Conservation (phyloP, 768 basidiomycete genomes). For the Mrakia frigida region DNA sequence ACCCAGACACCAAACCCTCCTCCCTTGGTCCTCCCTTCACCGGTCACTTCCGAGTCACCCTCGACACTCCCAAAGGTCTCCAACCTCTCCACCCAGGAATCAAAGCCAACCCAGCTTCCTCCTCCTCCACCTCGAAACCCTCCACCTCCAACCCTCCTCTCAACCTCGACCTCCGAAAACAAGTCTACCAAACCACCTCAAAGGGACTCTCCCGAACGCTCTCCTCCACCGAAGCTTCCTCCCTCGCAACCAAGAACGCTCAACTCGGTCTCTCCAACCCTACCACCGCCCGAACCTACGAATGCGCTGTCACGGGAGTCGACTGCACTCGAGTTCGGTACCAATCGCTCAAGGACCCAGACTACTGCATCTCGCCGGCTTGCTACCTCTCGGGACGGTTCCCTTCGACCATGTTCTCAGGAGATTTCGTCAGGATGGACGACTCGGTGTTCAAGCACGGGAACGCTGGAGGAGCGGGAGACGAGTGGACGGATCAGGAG, state of each 20-base stretch:
- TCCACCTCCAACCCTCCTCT: conserved; percentile 49
- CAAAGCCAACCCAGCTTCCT: conserved; percentile 33
- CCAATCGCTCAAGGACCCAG: conserved; percentile 79
- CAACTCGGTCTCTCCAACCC: conserved; percentile 49
- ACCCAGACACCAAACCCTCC: conserved; percentile 91
- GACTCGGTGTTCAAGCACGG: conserved; percentile 46
- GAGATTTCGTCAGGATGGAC: conserved; percentile 83
- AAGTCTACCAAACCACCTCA: conserved; percentile 80
- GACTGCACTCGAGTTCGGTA: conserved; percentile 87
- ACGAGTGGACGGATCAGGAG: conserved; percentile 88
- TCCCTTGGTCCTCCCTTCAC: conserved; percentile 95
- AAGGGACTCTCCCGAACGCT: conserved; percentile 68
- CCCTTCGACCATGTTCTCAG: conserved; percentile 90
- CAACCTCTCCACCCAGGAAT: conserved; percentile 72
- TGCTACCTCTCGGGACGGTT: conserved; percentile 97
- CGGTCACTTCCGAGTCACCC: conserved; percentile 94
- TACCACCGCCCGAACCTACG: conserved; percentile 49
- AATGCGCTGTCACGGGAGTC: conserved; percentile 90
- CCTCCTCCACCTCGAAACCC: conserved; percentile 12
- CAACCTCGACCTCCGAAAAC: conserved; percentile 75
- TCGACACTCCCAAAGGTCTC: conserved; percentile 92
- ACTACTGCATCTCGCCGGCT: conserved; percentile 80
- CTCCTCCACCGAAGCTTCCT: conserved; percentile 60
- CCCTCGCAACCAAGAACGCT: conserved; percentile 53
- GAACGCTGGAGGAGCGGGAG: conserved; percentile 46